Evolutionary conservation across 2,329 filamentous ascomycete species (phyloP), one percentile per base, ranked within the genome.

Genomic region (Calonectria ilicicola): DNA sequence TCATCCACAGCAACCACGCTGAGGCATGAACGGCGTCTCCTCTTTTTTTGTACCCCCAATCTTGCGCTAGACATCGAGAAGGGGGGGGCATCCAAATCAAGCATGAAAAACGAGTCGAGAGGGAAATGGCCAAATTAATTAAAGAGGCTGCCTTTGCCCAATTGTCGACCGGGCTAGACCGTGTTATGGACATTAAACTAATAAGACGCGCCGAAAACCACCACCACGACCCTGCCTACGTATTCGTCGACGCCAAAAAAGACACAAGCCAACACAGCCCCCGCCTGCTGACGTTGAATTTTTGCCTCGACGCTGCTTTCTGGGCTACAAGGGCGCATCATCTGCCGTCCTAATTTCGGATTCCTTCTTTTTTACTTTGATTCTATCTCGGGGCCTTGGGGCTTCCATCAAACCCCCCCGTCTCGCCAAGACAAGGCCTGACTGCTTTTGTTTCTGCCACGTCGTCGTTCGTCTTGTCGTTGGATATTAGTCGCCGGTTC

Each of bases 251-350:
- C 64, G 58, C 65, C 65, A 56, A 65, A 56, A 63, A 21, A 29
- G 21, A 42, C 7, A 21, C 7, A n/a, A 44, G 19, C 65, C 70
- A 3, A 69, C 72, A 76, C 75, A 76, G 74, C 75, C 75, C 70
- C 76, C 74, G 67, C 78, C 72, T 73, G 78, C 78, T 79, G 78
- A 79, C 78, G 78, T 79, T 80, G 68, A 71, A 66, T 74, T 72
- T 78, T 79, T 66, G 74, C 77, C 76, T 58, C 53, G 60, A 76
- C 63, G 64, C 35, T 12, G 35, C 32, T 46, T 72, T 21, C 38
- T 29, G 23, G 58, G 23, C 26, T 3, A 21, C 58, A 62, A 44
- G 38, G 53, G 35, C 17, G 21, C 19, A 62, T 44, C 29, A 32
- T 19, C 12, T n/a, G 29, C 53, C 19, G 32, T 35, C 19, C n/a